Conservation (phyloP, 1,284 basidiomycete species). For the Volvariella surrecta region DNA sequence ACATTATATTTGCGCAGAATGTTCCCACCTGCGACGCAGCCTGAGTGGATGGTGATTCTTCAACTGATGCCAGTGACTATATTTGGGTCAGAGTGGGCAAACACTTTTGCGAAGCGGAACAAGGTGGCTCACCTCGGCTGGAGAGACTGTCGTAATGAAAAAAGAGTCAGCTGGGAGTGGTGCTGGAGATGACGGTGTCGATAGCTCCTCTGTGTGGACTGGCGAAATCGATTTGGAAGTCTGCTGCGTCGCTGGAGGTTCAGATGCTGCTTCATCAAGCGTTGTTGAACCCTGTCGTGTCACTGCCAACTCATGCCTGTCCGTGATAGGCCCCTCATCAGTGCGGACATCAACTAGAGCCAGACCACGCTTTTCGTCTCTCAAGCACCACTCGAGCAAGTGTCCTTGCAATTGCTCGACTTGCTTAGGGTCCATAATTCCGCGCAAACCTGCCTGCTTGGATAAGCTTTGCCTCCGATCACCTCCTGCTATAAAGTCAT, state of each 20-base stretch:
- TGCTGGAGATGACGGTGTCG: constrained; percentile 10
- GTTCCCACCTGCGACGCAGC: background rate
- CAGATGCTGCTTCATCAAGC: no score
- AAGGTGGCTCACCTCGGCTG: constrained; percentile 7
- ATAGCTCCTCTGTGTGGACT: background rate
- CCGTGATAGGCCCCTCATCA: no score
- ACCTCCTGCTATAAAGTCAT: constrained; percentile 51
- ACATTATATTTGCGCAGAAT: background rate
- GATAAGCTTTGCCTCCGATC: constrained; percentile 32
- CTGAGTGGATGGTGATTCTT: background rate
- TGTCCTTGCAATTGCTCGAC: constrained; percentile 37
- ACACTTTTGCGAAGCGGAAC: background rate
- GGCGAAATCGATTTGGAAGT: constrained; percentile 5
- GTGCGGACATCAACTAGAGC: constrained; percentile 13
- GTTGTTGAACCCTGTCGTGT: no score
- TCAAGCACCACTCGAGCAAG: constrained; percentile 47
- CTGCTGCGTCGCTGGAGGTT: no score
- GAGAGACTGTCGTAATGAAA: constrained; percentile 4
- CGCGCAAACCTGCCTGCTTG: constrained; percentile 40
- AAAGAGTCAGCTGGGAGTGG: constrained; percentile 13
- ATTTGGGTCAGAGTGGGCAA: no score
- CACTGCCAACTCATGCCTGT: no score
- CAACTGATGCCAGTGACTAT: no score
- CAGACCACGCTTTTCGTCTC: constrained; percentile 21
- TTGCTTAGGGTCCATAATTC: constrained; percentile 42